Percentiles rank a stretch among this genome's conserved stretches.
phyloP scores from a whole-genome alignment of 2,329 filamentous ascomycete species.

The Penicillium sp. region DNA sequence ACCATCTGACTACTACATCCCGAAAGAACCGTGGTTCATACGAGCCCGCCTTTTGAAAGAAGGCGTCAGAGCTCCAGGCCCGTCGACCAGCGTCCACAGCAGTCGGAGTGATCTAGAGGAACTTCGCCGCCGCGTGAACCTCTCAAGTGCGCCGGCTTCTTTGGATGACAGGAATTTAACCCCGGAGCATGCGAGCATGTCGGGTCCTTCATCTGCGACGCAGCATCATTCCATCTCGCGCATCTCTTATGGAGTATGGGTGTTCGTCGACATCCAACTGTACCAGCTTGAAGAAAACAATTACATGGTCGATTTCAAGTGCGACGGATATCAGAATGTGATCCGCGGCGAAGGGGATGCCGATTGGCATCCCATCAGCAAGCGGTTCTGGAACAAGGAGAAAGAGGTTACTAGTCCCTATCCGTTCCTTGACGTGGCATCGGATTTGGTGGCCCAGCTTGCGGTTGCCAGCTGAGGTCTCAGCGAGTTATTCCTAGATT shows the following conservation, averaged over 20 bases:
- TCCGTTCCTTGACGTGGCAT: slow-evolving; percentile 89
- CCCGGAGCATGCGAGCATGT: too few species aligned
- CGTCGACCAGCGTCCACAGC: slow-evolving; percentile 32
- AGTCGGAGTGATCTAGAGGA: slow-evolving; percentile 38
- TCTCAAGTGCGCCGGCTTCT: too few species aligned
- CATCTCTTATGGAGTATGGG: slow-evolving; percentile 65
- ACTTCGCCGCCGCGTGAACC: slow-evolving; percentile 33
- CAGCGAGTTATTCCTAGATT: too few species aligned
- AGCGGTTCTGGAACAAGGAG: slow-evolving; percentile 58
- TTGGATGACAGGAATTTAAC: too few species aligned
- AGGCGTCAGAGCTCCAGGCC: slow-evolving; percentile 54
- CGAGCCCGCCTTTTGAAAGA: slow-evolving; percentile 79
- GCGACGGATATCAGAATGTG: slow-evolving; percentile 89
- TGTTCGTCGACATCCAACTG: slow-evolving; percentile 92
- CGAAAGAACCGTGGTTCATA: slow-evolving; percentile 90
- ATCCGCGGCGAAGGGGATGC: slow-evolving; percentile 44
- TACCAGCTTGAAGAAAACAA: slow-evolving; percentile 88
- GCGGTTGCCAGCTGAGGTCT: slow-evolving; percentile 74
- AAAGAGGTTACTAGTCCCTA: slow-evolving; percentile 94
- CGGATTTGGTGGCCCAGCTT: slow-evolving; percentile 82
- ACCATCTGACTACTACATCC: slow-evolving; percentile 64
- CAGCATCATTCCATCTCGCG: too few species aligned
- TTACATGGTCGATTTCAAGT: slow-evolving; percentile 97
- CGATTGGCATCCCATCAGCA: slow-evolving; percentile 44
- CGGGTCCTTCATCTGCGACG: too few species aligned